Percentiles rank a stretch among this genome's conserved stretches.
phyloP scores from a whole-genome alignment of 2,329 filamentous ascomycete genomes.

The Paecilomyces variotii region DNA sequence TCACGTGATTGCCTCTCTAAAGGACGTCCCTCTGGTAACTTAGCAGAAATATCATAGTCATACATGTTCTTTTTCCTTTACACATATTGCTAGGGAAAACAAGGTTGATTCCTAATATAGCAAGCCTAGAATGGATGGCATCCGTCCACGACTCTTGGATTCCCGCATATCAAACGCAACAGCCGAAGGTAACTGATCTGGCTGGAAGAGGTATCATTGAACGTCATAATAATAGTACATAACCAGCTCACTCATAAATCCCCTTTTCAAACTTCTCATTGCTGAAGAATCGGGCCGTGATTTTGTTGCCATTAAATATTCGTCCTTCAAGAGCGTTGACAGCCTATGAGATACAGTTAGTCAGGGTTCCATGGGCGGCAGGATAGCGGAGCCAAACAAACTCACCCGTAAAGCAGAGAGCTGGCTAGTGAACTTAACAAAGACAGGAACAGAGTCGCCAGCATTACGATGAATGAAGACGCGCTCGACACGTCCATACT shows the following conservation, averaged over 20 bases:
- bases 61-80: too few species aligned
- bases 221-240: neutral
- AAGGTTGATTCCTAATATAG: too few species aligned
- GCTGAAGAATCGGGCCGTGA: conserved; percentile 76
- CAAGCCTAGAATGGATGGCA: too few species aligned
- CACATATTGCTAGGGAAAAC: too few species aligned
- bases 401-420: conserved; percentile 75
- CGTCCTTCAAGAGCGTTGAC: conserved; percentile 84
- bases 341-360: conserved; percentile 47
- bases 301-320: conserved; percentile 79
- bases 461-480: conserved; percentile 62
- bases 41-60: too few species aligned
- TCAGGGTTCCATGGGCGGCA: neutral
- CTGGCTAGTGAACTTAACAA: conserved; percentile 84
- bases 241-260: conserved; percentile 34
- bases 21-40: too few species aligned
- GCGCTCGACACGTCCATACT: conserved; percentile 74
- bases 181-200: neutral
- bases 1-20: neutral
- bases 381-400: conserved; percentile 12
- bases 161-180: neutral
- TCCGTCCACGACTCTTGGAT: neutral
- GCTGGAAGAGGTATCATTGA: neutral
- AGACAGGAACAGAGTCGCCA: conserved; percentile 56
- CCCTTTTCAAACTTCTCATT: conserved; percentile 72